Evolutionary conservation across 2,329 filamentous ascomycete species (phyloP).

Genomic region (Chaetomium strumarium): DNA sequence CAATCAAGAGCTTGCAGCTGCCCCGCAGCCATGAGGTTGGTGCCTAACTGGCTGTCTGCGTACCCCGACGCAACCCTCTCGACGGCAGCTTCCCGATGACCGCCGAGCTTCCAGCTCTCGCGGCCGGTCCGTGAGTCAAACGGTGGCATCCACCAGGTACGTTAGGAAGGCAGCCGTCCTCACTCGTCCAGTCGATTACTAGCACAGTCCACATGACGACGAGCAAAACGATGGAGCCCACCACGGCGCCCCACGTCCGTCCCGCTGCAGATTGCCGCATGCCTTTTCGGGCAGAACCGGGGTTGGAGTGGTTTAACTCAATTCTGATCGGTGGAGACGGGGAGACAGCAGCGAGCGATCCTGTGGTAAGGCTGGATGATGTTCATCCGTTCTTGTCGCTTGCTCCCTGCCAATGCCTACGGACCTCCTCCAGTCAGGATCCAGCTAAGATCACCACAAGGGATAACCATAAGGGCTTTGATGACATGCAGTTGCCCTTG

Average conservation of each 20-base stretch:
- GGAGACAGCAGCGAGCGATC: no score
- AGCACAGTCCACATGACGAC: no score
- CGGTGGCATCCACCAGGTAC: background rate
- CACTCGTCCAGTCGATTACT: no score
- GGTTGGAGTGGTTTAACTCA: background rate
- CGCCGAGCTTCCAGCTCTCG: no score
- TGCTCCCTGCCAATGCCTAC: background rate
- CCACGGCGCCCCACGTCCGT: background rate
- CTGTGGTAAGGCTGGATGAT: constrained; percentile 11
- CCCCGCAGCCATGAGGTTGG: constrained; percentile 3
- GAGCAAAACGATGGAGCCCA: background rate
- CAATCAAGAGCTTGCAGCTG: constrained; percentile 7
- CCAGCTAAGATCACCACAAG: background rate
- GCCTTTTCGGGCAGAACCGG: constrained; percentile 7
- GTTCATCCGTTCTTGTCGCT: constrained; percentile 2
- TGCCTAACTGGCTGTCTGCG: constrained; percentile 1
- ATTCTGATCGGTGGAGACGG: no score
- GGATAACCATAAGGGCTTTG: background rate
- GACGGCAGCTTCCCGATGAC: background rate
- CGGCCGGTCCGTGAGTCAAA: constrained; percentile 15
- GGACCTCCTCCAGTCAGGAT: no score
- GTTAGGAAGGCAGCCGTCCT: no score
- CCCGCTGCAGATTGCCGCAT: background rate
- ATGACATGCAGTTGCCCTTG: constrained; percentile 4
- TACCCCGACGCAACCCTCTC: no score